These are phyloP conservation scores for Penicillium bialowiezense DNA, from an alignment of 495 filamentous ascomycete species.

Conservation along the genomic window DNA sequence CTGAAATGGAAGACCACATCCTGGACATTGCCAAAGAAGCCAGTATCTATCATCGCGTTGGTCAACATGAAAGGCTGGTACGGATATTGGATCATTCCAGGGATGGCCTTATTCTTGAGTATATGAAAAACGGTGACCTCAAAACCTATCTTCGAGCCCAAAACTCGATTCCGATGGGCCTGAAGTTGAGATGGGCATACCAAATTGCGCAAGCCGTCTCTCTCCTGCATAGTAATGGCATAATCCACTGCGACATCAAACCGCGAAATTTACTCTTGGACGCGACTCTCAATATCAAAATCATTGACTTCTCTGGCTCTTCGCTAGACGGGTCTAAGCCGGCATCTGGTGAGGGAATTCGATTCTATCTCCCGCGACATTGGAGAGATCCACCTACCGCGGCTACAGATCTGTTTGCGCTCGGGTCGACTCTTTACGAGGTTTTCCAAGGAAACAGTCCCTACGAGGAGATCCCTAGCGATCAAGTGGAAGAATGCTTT, in stretches of 20 bases:
- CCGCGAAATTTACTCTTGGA: conserved; percentile 27
- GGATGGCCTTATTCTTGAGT: conserved; percentile 24
- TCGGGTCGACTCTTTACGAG: conserved; percentile 29
- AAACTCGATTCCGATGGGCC: conserved; percentile 14
- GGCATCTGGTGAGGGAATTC: conserved; percentile 17
- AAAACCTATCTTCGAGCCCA: conserved; percentile 21
- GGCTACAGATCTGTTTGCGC: conserved; percentile 17
- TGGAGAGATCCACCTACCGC: conserved; percentile 16
- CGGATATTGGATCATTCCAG: conserved; percentile 21
- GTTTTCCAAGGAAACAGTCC: conserved; percentile 22
- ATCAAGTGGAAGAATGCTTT: conserved; percentile 25
- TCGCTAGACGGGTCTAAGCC: conserved; percentile 26
- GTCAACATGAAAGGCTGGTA: conserved; percentile 20
- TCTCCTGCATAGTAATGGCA: conserved; percentile 19
- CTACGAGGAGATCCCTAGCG: conserved; percentile 21
- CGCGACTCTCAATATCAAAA: conserved; percentile 16
- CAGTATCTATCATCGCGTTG: conserved; percentile 23
- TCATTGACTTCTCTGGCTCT: conserved; percentile 27
- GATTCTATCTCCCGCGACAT: conserved; percentile 20
- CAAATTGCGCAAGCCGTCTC: conserved; percentile 21
- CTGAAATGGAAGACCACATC: conserved; percentile 16
- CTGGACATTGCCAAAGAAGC: conserved; percentile 29
- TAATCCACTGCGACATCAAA: conserved; percentile 18
- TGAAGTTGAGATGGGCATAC: conserved; percentile 19
- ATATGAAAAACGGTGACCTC: conserved; percentile 30